Evolutionary conservation across 192 early-diverging fungal species (phyloP), one percentile per base, ranked within the genome.

Genomic region (Geranomyces variabilis): DNA sequence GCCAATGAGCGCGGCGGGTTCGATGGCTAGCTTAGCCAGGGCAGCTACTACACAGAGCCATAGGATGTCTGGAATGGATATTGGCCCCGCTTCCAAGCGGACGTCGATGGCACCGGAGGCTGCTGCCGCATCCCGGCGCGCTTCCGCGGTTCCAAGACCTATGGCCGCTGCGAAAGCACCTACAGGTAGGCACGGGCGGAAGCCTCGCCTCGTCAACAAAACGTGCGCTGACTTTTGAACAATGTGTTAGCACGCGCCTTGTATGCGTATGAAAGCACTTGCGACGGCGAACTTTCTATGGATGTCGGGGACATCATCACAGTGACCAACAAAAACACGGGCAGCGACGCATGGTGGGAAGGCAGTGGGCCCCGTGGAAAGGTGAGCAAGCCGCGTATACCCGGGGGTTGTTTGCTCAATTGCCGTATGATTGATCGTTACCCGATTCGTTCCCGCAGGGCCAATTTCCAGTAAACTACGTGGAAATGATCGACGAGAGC

Each of bases 401-500:
- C 10, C 10, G 36, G 36, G 10, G 31, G 28, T 19, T 10, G 31
- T 60, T 26, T 17, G 6, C 31, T 29, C 58, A 19, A 60, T 60
- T 19, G 58, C 58, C 29, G 4, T 60, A 5, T 60, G 5, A 28
- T 60, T 29, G 21, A 33, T 7, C 19, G 9, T 60, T 34, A 60
- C 28, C 58, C 22, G 45, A 22, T 81, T 92, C 24, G 84, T 82
- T 22, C 88, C 43, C 26, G 86, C 41, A 87, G 88, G 75, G 90
- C 77, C 71, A 94, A 91, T 97, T 99, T 69, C 97, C 97, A 19
- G 93, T 91, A n/a, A 95, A 95, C 70, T 97, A 96, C 81, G 95
- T 97, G 12, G 82, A 85, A 74, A 53, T 64, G n/a, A 61, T 85
- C 21, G 49, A 68, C 14, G 71, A 69, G 10, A 45, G 5, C 46